Conservation (phyloP, 257 asterid species). For the Scutellaria galericulata region DNA sequence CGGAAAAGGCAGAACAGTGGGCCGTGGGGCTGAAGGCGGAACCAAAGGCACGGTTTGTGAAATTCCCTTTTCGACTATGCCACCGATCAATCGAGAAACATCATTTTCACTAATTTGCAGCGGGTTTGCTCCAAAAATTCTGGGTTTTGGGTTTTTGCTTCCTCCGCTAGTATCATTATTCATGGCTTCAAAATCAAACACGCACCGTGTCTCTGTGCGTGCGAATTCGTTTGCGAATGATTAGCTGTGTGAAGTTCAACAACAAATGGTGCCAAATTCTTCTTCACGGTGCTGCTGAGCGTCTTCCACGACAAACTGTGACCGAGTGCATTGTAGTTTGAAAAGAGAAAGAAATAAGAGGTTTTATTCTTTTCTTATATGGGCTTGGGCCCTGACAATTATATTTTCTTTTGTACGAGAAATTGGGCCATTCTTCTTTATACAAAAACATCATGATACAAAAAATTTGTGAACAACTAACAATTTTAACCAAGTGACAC, state of each 20-base stretch:
- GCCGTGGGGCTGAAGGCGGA: constrained; percentile 60
- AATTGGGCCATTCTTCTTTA: too few species aligned
- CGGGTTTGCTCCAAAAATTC: constrained; percentile 39
- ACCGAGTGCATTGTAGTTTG: constrained; percentile 2
- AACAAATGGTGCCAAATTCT: constrained; percentile 2
- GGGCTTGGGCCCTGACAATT: not conserved
- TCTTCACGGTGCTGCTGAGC: not conserved
- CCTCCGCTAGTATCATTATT: constrained; percentile 41
- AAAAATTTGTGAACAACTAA: too few species aligned
- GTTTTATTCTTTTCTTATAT: not conserved
- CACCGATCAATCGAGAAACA: constrained; percentile 65
- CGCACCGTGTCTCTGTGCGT: not conserved
- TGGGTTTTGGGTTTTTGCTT: constrained; percentile 42
- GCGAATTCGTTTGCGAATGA: not conserved
- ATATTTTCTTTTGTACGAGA: too few species aligned
- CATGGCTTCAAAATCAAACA: constrained; percentile 33
- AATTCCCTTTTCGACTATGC: constrained; percentile 83
- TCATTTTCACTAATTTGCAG: constrained; percentile 48
- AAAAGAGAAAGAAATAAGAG: not conserved
- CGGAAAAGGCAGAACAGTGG: constrained; percentile 84
- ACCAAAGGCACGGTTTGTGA: constrained; percentile 32
- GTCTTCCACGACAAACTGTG: not conserved
- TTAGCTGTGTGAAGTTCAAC: not conserved
- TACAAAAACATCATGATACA: too few species aligned
- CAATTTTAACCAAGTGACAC: too few species aligned